Conservation (phyloP, 495 filamentous ascomycete genomes). For the Astrothelium subdiscretum region DNA sequence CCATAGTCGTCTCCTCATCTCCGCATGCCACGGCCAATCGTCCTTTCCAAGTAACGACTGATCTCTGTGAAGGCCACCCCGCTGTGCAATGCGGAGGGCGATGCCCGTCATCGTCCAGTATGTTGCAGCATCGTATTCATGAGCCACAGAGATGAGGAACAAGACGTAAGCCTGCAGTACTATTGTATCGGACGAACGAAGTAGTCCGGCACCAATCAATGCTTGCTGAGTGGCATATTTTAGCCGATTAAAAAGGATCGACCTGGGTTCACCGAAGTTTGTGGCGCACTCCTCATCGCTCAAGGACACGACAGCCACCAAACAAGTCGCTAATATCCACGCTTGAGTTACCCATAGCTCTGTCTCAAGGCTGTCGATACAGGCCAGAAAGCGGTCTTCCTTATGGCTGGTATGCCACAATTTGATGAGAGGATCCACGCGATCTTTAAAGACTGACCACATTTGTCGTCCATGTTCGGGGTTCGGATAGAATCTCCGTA, state of each 20-base stretch:
- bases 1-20: constrained; percentile 18
- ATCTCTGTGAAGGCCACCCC: constrained; percentile 19
- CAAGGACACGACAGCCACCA: constrained; percentile 11
- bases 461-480: neutral
- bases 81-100: constrained; percentile 15
- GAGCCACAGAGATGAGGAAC: constrained; percentile 13
- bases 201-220: constrained; percentile 12
- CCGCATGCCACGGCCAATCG: constrained; percentile 12
- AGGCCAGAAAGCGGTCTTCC: constrained; percentile 8
- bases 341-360: constrained; percentile 7
- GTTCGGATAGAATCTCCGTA: neutral
- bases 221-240: constrained; percentile 10
- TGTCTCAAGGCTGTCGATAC: constrained; percentile 3
- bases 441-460: constrained; percentile 9
- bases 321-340: constrained; percentile 16
- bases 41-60: constrained; percentile 4
- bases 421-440: constrained; percentile 16
- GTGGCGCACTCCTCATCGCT: constrained; percentile 11
- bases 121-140: constrained; percentile 11
- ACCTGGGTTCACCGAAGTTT: constrained; percentile 2
- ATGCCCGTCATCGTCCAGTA: constrained; percentile 19
- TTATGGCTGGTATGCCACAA: constrained; percentile 6
- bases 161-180: constrained; percentile 17
- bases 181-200: constrained; percentile 9
- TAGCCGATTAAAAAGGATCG: neutral